phyloP scores from a whole-genome alignment of 1,284 basidiomycete genomes.

The Rhizoctonia solani region DNA sequence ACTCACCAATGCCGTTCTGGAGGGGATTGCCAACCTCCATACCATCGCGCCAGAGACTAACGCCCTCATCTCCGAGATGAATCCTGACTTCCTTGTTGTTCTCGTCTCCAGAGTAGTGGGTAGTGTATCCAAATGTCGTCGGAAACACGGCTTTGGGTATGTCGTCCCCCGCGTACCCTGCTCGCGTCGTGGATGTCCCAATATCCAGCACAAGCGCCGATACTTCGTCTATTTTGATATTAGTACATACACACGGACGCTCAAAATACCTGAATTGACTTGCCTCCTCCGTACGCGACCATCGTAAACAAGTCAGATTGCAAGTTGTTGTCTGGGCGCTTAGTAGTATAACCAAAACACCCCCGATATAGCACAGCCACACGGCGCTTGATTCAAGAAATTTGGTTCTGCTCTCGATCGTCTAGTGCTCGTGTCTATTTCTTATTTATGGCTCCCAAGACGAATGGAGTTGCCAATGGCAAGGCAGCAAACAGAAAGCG shows the following conservation, averaged over 20 bases:
- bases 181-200: constrained; percentile 86
- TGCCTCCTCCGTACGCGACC: constrained; percentile 76
- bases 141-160: constrained; percentile 91
- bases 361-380: constrained; percentile 22
- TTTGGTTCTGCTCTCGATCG: constrained; percentile 10
- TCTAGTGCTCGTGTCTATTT: constrained; percentile 1
- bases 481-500: constrained; percentile 51
- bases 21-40: constrained; percentile 90
- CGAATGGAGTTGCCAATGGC: constrained; percentile 30
- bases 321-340: not conserved
- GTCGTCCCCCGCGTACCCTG: constrained; percentile 97
- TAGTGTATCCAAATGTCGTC: constrained; percentile 83
- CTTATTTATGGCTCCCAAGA: constrained; percentile 18
- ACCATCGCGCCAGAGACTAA: constrained; percentile 85
- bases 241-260: not conserved
- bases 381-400: constrained; percentile 17
- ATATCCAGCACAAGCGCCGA: constrained; percentile 95
- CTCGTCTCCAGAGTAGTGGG: constrained; percentile 42
- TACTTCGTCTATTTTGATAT: constrained; percentile 72
- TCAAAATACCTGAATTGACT: constrained; percentile 42
- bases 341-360: too few relatives aligned
- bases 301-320: constrained; percentile 46
- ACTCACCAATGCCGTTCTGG: constrained; percentile 82
- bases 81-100: constrained; percentile 64
- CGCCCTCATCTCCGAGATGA: constrained; percentile 88